Evolutionary conservation across 495 filamentous ascomycete species (phyloP).

Genomic region (Haplographium delicatum): DNA sequence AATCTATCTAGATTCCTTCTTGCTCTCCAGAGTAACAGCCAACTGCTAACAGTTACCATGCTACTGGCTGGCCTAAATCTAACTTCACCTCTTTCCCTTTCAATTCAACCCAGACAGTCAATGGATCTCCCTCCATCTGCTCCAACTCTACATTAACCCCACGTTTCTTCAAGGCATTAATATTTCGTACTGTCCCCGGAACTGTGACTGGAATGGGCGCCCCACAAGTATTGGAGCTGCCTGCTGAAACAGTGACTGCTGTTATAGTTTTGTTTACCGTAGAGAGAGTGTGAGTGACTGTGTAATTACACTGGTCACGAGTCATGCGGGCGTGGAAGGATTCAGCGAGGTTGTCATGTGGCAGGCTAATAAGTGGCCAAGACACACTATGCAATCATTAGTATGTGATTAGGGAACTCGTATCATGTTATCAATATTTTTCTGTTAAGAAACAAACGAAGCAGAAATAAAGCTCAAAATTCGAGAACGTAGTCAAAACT

Average conservation of each 20-base stretch:
- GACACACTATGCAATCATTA: not conserved
- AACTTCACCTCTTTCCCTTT: constrained; percentile 28
- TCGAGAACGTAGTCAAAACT: too few relatives aligned
- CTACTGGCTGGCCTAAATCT: too few relatives aligned
- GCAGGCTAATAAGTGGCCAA: constrained; percentile 45
- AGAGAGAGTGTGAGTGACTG: constrained; percentile 34
- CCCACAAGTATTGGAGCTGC: constrained; percentile 43
- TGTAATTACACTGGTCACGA: constrained; percentile 49
- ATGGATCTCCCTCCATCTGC: constrained; percentile 48
- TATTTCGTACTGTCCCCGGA: constrained; percentile 35
- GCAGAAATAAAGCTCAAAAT: too few relatives aligned
- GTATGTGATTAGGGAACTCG: not conserved
- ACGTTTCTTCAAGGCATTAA: constrained; percentile 12
- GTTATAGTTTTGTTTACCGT: constrained; percentile 43
- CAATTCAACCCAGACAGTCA: constrained; percentile 53
- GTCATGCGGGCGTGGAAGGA: constrained; percentile 47
- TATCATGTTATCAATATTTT: too few relatives aligned
- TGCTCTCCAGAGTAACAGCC: too few relatives aligned
- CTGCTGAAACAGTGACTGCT: constrained; percentile 40
- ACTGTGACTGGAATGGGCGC: constrained; percentile 52
- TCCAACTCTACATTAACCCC: constrained; percentile 46
- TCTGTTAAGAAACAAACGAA: too few relatives aligned
- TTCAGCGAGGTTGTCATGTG: constrained; percentile 47
- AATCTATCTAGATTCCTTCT: not conserved
- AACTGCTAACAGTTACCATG: too few relatives aligned